These are phyloP conservation scores for Suillus variegatus DNA, from an alignment of 768 basidiomycete species.

Conservation along the genomic window DNA sequence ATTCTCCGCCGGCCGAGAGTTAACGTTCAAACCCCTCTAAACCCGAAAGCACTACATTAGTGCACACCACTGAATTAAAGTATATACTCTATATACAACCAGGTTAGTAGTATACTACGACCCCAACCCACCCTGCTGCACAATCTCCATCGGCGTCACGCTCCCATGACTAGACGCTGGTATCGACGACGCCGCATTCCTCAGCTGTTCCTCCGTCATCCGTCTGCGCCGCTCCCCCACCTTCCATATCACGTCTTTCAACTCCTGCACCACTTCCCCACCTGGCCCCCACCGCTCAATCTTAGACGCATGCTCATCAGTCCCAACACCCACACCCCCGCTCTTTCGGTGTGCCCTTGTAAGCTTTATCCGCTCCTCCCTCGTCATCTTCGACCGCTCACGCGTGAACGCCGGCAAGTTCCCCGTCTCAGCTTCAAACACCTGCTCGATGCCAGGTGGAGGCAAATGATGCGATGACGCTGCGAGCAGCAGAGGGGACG, in stretches of 20 bases:
- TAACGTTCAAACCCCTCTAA: background rate
- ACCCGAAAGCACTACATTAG: background rate
- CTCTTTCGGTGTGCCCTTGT: constrained; percentile 56
- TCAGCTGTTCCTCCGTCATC: constrained; percentile 36
- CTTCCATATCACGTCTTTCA: constrained; percentile 87
- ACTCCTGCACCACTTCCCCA: constrained; percentile 79
- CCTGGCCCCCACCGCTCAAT: constrained; percentile 68
- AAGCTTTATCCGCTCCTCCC: constrained; percentile 74
- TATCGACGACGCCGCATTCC: constrained; percentile 12
- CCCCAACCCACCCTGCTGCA: constrained; percentile 27
- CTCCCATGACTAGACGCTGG: constrained; percentile 7
- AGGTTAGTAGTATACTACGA: background rate
- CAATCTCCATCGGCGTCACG: constrained; percentile 40
- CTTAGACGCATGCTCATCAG: constrained; percentile 21
- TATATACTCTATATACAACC: background rate
- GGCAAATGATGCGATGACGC: constrained; percentile 58
- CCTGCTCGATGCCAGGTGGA: constrained; percentile 72
- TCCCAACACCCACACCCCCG: constrained; percentile 26
- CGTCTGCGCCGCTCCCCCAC: constrained; percentile 69
- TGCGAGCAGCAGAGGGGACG: constrained; percentile 52
- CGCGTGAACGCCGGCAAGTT: constrained; percentile 41
- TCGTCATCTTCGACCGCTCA: constrained; percentile 63
- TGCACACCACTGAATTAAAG: background rate
- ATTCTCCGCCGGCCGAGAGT: background rate
- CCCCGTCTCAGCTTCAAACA: constrained; percentile 70